Base-by-base conservation (phyloP, 2,329 filamentous ascomycete genomes). In the Chrysoporthe deuterocubensis region DNA sequence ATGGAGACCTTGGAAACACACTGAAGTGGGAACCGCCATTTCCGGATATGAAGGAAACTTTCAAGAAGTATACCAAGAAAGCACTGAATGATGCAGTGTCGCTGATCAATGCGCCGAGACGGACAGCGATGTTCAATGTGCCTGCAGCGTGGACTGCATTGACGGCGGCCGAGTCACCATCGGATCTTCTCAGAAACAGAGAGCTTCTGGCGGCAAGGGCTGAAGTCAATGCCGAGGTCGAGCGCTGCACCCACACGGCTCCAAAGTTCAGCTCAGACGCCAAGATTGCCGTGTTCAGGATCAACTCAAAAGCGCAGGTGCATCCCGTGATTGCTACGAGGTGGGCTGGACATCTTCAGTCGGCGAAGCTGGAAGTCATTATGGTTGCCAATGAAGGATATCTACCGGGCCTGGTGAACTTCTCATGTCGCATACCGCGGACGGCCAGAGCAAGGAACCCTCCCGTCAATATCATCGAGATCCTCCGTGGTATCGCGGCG, bases 381-480 rank as follows among this genome's bases (percentile, higher is more conserved):
- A 81, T 91, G 71, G 88, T 89, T 4, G 90, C 89, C 0, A 92
- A 92, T 66, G 85, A 88, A 66, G 89, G 89, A 0, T 92, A 91
- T 71, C 74, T 89, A 0, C 83, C 85, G 0, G 87, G 81, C 1
- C 83, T 86, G 75, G 88, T 92, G 34, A 89, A 90, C 72, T 92
- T 92, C 76, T 89, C 87, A 1, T 91, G 89, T 70, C 84, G 89
- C 1, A 78, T 91, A 7, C 83, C 89, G 0, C 80, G 84, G 59
- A 85, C 83, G 67, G 89, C 88, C 1, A 78, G 84, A 68, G 80
- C 76, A 18, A 78, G 81, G 40, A 83, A 87, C 18, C 82, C 83
- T 3, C 84, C 86, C 1, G 85, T 91, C 11, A 85, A 91, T 68
- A 90, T 91, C 65, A 90, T 91, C 64, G 81, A 85, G 71, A 83